A percentile compares a stretch with the other conserved stretches of the same genome.
phyloP scores from a whole-genome alignment of 2,329 filamentous ascomycete genomes.

The Exserohilum rostratum region DNA sequence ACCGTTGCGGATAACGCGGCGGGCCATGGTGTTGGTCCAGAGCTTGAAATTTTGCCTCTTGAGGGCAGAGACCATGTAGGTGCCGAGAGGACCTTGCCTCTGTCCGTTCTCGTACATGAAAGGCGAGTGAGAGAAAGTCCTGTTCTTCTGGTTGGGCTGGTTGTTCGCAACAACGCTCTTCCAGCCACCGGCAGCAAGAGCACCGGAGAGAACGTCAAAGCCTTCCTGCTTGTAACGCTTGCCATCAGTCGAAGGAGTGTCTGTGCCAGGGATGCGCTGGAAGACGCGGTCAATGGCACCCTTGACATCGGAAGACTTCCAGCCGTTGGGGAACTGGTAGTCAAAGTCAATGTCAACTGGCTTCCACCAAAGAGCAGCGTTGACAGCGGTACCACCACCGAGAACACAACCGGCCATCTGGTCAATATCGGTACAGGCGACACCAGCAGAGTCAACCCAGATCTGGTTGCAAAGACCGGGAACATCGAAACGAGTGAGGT shows the following conservation, averaged over 20 bases:
- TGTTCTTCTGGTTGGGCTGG: conserved; percentile 68
- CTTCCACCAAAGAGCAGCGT: conserved; percentile 72
- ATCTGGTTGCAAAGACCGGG: conserved; percentile 75
- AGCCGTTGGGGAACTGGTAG: conserved; percentile 72
- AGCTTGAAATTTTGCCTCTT: conserved; percentile 69
- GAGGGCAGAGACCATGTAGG: conserved; percentile 69
- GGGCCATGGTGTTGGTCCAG: conserved; percentile 70
- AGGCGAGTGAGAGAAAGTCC: conserved; percentile 66
- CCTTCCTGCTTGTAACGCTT: conserved; percentile 71
- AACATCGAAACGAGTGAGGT: conserved; percentile 73
- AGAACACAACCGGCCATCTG: conserved; percentile 75
- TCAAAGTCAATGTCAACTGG: conserved; percentile 71
- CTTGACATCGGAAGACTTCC: conserved; percentile 69
- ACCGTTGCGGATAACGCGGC: conserved; percentile 67
- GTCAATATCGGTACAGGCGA: conserved; percentile 72
- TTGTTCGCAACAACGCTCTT: conserved; percentile 65
- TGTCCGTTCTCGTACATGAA: conserved; percentile 73
- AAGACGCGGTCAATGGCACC: conserved; percentile 68
- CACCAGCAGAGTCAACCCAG: conserved; percentile 66
- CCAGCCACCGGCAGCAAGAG: conserved; percentile 68
- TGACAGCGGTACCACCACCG: conserved; percentile 70
- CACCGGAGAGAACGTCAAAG: conserved; percentile 66
- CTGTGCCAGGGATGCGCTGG: conserved; percentile 72
- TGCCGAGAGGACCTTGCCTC: conserved; percentile 71
- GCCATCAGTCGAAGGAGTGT: conserved; percentile 68